A percentile compares a stretch with the other conserved stretches of the same genome.
These are phyloP conservation scores for Aspergillus nidulans DNA, from an alignment of 495 filamentous ascomycete genomes.

Conservation along the genomic window DNA sequence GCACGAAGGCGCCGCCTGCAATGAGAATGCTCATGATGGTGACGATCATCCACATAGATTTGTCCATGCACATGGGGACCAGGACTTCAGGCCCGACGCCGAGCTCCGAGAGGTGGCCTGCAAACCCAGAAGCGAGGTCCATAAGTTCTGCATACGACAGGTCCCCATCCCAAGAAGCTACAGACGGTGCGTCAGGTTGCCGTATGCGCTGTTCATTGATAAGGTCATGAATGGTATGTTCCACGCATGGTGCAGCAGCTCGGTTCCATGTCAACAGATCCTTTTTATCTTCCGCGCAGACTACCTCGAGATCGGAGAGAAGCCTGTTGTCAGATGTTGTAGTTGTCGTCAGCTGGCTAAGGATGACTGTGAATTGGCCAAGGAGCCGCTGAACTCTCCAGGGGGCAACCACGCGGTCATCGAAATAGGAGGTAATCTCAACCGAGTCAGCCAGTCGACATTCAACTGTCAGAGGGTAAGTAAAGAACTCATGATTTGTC, in stretches of 20 bases:
- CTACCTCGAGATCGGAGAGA: too few species aligned
- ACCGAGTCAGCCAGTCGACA: slow-evolving; percentile 33
- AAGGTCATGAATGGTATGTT: slow-evolving; percentile 48
- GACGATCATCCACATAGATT: slow-evolving; percentile 52
- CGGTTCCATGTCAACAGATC: too few species aligned
- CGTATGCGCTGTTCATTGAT: slow-evolving; percentile 21
- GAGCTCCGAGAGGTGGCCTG: slow-evolving; percentile 33
- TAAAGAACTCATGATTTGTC: slow-evolving; percentile 42
- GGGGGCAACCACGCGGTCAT: slow-evolving; percentile 32
- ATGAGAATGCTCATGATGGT: slow-evolving; percentile 49
- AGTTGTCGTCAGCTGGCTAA: too few species aligned
- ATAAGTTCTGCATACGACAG: slow-evolving; percentile 37
- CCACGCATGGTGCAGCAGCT: too few species aligned
- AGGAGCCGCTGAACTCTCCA: slow-evolving; percentile 32
- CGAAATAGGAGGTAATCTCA: slow-evolving; percentile 30
- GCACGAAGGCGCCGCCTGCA: slow-evolving; percentile 55
- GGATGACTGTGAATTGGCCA: too few species aligned
- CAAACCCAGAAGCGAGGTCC: slow-evolving; percentile 30
- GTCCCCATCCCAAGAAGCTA: slow-evolving; percentile 43
- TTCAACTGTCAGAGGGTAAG: slow-evolving; percentile 47
- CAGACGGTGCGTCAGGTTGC: slow-evolving; percentile 33
- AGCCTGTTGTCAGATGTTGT: too few species aligned
- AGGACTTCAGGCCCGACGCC: slow-evolving; percentile 46
- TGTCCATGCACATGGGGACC: slow-evolving; percentile 56
- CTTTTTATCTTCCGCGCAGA: too few species aligned